Evolutionary conservation across 345 rosid species (phyloP).

Genomic region (Eucalyptus camaldulensis): DNA sequence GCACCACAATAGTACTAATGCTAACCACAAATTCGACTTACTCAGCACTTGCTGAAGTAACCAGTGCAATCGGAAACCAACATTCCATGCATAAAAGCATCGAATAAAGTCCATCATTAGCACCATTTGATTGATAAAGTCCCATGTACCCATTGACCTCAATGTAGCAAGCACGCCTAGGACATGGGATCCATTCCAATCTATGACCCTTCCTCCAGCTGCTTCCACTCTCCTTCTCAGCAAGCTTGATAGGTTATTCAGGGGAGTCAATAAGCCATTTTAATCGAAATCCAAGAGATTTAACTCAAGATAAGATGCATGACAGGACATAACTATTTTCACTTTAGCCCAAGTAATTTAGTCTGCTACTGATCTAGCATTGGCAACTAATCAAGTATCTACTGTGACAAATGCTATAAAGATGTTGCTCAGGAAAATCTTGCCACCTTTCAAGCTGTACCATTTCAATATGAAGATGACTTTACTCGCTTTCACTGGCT

Average conservation of each 20-base stretch:
- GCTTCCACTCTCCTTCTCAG: constrained; percentile 80
- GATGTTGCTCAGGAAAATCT: not conserved
- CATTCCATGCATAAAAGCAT: not conserved
- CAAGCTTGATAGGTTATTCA: constrained; percentile 57
- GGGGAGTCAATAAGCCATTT: not conserved
- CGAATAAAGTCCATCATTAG: not conserved
- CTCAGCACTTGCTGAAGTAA: not conserved
- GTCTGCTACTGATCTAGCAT: not conserved
- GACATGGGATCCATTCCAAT: constrained; percentile 88
- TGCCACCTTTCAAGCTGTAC: not conserved
- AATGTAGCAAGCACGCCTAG: constrained; percentile 97
- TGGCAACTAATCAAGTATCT: not conserved
- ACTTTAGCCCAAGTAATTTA: not conserved
- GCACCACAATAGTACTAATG: not conserved
- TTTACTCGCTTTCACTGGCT: not conserved
- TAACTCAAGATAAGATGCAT: not conserved
- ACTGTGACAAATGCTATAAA: not conserved
- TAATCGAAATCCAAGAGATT: not conserved
- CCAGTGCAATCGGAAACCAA: not conserved
- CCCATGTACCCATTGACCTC: constrained; percentile 67
- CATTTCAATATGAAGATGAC: not conserved
- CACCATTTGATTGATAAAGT: not conserved
- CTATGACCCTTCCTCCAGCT: constrained; percentile 86
- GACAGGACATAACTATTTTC: not conserved
- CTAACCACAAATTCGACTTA: not conserved